These are phyloP conservation scores for Lipomyces spencermartinsiae DNA, from an alignment of 805 yeast genomes.

Conservation along the genomic window DNA sequence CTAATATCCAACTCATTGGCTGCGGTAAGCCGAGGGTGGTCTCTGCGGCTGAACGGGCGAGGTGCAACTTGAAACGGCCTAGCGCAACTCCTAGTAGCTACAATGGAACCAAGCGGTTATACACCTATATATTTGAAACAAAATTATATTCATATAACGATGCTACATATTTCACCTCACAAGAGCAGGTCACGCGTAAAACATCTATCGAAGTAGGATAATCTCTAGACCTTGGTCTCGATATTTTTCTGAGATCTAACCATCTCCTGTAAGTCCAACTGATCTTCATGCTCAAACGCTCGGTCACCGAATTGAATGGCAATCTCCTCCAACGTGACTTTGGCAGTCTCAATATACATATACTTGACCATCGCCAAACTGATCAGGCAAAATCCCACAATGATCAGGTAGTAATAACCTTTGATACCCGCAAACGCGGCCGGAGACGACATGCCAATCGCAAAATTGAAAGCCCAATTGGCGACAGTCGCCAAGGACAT, in stretches of 20 bases:
- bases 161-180: too few species aligned
- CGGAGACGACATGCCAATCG: slow-evolving; percentile 55
- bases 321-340: slow-evolving; percentile 72
- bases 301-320: slow-evolving; percentile 82
- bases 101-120: too few species aligned
- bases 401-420: slow-evolving; percentile 65
- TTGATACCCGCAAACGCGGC: slow-evolving; percentile 58
- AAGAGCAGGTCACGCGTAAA: too few species aligned
- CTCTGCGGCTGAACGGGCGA: too few species aligned
- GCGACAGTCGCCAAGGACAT: slow-evolving; percentile 62
- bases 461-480: slow-evolving; percentile 70
- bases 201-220: too few species aligned
- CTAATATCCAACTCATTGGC: too few species aligned
- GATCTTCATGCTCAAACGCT: slow-evolving; percentile 37
- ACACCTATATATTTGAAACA: too few species aligned
- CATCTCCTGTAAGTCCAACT: background rate
- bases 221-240: background rate
- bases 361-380: slow-evolving; percentile 54
- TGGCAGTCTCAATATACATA: slow-evolving; percentile 75
- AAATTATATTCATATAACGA: too few species aligned
- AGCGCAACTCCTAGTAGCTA: too few species aligned
- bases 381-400: slow-evolving; percentile 58
- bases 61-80: too few species aligned
- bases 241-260: background rate
- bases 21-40: too few species aligned